A percentile compares a stretch with the other conserved stretches of the same genome.
These are phyloP conservation scores for Rhypophila decipiens DNA, from an alignment of 495 filamentous ascomycete genomes.

Conservation along the genomic window DNA sequence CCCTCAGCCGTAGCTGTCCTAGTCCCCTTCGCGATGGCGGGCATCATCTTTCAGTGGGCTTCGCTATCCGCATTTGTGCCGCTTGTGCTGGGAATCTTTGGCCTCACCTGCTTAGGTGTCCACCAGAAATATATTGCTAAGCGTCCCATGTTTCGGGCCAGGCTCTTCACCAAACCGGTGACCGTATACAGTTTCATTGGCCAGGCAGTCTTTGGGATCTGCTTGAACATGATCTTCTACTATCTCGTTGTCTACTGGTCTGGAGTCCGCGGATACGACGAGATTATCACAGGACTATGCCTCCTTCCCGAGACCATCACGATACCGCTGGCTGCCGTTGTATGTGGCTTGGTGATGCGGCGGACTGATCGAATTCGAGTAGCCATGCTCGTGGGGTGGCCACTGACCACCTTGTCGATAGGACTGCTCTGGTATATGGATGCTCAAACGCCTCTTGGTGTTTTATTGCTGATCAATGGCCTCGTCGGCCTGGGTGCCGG, in stretches of 20 bases:
- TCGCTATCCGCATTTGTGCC: slow-evolving; percentile 52
- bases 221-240: slow-evolving; percentile 46
- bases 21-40: slow-evolving; percentile 51
- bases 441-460: slow-evolving; percentile 33
- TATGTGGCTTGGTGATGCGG: slow-evolving; percentile 46
- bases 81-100: slow-evolving; percentile 42
- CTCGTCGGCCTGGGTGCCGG: slow-evolving; percentile 50
- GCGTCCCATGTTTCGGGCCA: slow-evolving; percentile 42
- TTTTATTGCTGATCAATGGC: slow-evolving; percentile 49
- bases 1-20: slow-evolving; percentile 40
- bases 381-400: slow-evolving; percentile 52
- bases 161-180: slow-evolving; percentile 38
- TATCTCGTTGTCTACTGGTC: slow-evolving; percentile 65
- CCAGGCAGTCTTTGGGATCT: slow-evolving; percentile 44
- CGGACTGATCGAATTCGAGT: slow-evolving; percentile 41
- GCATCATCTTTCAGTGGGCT: slow-evolving; percentile 48
- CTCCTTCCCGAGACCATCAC: slow-evolving; percentile 50
- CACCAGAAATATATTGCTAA: slow-evolving; percentile 46
- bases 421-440: slow-evolving; percentile 48
- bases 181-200: slow-evolving; percentile 30
- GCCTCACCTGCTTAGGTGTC: slow-evolving; percentile 39
- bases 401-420: slow-evolving; percentile 36
- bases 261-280: slow-evolving; percentile 51
- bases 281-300: slow-evolving; percentile 55
- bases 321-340: slow-evolving; percentile 39